Evolutionary conservation across 2,329 filamentous ascomycete genomes (phyloP).

Genomic region (Phyllosticta citribraziliensis): DNA sequence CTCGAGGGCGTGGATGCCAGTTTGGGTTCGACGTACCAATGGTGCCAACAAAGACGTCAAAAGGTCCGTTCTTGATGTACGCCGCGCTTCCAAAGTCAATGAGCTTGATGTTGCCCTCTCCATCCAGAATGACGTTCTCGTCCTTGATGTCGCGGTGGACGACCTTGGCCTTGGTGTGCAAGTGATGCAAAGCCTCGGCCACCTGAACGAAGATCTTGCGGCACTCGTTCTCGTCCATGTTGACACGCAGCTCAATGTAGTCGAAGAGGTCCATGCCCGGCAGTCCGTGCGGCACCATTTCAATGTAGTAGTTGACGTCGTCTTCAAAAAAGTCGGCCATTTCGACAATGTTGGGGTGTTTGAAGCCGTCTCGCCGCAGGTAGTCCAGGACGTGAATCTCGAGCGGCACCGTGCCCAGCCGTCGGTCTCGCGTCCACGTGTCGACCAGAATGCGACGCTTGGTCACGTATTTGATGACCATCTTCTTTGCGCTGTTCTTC

Average conservation of each 20-base stretch:
- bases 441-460: conserved; percentile 95
- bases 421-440: conserved; percentile 92
- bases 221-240: conserved; percentile 93
- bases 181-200: conserved; percentile 75
- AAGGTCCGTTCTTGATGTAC: conserved; percentile 96
- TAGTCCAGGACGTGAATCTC: conserved; percentile 97
- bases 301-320: conserved; percentile 92
- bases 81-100: conserved; percentile 98
- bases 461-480: conserved; percentile 95
- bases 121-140: conserved; percentile 93
- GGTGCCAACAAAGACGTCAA: conserved; percentile 97
- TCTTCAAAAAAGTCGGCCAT: conserved; percentile 67
- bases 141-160: conserved; percentile 99
- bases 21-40: conserved; percentile 57
- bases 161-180: conserved; percentile 82
- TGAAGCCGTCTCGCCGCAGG: conserved; percentile 60
- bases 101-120: conserved; percentile 89
- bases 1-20: not conserved
- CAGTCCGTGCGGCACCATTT: conserved; percentile 90
- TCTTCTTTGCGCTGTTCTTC: conserved; percentile 62
- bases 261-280: conserved; percentile 98
- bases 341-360: conserved; percentile 57
- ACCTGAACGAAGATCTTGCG: conserved; percentile 94
- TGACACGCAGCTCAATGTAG: conserved; percentile 91
- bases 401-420: conserved; percentile 85